phyloP scores from a whole-genome alignment of 805 yeast genomes.

The Blastobotrys muscicola region DNA sequence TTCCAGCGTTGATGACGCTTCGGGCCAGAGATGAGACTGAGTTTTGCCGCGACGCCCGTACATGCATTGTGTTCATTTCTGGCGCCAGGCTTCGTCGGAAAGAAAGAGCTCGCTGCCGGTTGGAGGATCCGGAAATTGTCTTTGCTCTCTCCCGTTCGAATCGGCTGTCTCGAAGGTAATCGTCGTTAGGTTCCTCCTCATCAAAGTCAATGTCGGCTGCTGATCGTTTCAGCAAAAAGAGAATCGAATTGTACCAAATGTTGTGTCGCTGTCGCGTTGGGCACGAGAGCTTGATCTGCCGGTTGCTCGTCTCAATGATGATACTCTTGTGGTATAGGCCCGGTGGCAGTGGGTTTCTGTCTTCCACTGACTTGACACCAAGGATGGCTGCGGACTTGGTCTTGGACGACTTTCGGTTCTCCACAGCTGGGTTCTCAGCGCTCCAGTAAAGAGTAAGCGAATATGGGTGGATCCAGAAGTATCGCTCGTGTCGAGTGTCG shows the following conservation, averaged over 20 bases:
- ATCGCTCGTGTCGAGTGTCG: conserved; percentile 79
- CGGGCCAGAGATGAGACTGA: neutral
- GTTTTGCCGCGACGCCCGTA: conserved; percentile 4
- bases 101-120: conserved; percentile 11
- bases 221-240: conserved; percentile 50
- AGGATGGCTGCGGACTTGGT: conserved; percentile 75
- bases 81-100: conserved; percentile 19
- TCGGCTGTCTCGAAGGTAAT: conserved; percentile 9
- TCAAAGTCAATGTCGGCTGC: conserved; percentile 18
- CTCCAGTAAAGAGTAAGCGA: conserved; percentile 89
- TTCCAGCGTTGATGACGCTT: too few relatives aligned
- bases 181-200: conserved; percentile 16
- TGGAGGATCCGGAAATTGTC: conserved; percentile 6
- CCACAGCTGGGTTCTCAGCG: conserved; percentile 63
- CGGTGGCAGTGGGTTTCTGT: conserved; percentile 79
- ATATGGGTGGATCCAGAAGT: conserved; percentile 95
- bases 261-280: conserved; percentile 81
- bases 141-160: conserved; percentile 12
- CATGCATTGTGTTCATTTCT: conserved; percentile 14
- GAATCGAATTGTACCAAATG: conserved; percentile 80
- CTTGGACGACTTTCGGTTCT: conserved; percentile 37
- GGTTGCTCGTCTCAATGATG: conserved; percentile 57
- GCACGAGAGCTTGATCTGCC: conserved; percentile 72
- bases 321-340: conserved; percentile 83
- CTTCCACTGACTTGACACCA: conserved; percentile 70